Percentiles rank a stretch among this genome's conserved stretches.
These are phyloP conservation scores for Mycena rebaudengoi DNA, from an alignment of 768 basidiomycete genomes.

Conservation along the genomic window DNA sequence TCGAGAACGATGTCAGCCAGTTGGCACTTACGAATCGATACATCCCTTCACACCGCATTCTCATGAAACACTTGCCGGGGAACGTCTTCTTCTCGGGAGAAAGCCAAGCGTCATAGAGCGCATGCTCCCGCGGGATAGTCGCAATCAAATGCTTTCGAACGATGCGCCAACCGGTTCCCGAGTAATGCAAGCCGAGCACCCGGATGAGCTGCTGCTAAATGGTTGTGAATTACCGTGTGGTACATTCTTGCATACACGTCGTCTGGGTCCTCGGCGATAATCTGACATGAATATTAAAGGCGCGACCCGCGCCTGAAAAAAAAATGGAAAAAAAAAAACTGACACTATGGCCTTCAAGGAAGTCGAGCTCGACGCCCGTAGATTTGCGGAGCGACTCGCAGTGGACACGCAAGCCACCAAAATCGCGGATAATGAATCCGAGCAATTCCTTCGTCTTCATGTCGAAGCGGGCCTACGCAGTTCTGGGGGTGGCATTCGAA, in stretches of 20 bases:
- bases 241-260: conserved; percentile 67
- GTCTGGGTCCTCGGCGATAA: conserved; percentile 58
- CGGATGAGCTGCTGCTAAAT: conserved; percentile 67
- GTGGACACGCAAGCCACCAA: conserved; percentile 65
- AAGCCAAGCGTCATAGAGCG: conserved; percentile 59
- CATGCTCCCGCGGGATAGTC: conserved; percentile 55
- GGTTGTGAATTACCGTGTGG: conserved; percentile 66
- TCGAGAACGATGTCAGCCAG: neutral
- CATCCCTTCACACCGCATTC: conserved; percentile 66
- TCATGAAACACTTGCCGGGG: conserved; percentile 64
- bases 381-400: conserved; percentile 56
- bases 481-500: conserved; percentile 72
- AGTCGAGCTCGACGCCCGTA: conserved; percentile 59
- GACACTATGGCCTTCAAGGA: conserved; percentile 52
- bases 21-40: conserved; percentile 57
- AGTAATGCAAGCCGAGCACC: conserved; percentile 64
- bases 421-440: conserved; percentile 67
- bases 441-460: conserved; percentile 55
- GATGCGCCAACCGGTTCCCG: conserved; percentile 60
- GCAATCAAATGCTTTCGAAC: conserved; percentile 54
- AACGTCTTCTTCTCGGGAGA: conserved; percentile 55
- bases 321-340: neutral
- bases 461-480: conserved; percentile 63
- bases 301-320: neutral
- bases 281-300: conserved; percentile 23